Conservation (phyloP, 1,284 basidiomycete genomes). For the Leccinum laetum region DNA sequence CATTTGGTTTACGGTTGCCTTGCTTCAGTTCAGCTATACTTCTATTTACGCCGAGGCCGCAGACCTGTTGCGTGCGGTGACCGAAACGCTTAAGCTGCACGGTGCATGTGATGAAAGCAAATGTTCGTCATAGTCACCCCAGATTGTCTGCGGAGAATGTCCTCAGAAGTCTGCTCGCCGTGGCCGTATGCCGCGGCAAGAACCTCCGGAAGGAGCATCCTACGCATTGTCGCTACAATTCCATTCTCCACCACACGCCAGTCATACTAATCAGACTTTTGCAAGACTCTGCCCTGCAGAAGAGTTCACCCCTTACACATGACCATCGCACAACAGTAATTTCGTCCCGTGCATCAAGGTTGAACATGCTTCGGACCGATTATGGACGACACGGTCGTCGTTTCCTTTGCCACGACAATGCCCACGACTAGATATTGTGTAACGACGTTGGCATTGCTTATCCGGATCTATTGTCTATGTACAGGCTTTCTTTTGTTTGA, state of each 20-base stretch:
- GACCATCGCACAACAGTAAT: slow-evolving; percentile 45
- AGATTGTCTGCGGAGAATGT: too few species aligned
- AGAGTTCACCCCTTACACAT: slow-evolving; percentile 40
- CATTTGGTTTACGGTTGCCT: slow-evolving; percentile 66
- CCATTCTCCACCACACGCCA: slow-evolving; percentile 62
- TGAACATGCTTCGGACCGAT: slow-evolving; percentile 54
- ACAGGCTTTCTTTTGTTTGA: slow-evolving; percentile 34
- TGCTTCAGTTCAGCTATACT: slow-evolving; percentile 63
- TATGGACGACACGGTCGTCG: slow-evolving; percentile 62
- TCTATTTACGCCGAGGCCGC: slow-evolving; percentile 75
- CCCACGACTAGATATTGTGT: slow-evolving; percentile 78
- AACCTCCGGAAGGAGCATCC: slow-evolving; percentile 37
- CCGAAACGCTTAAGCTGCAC: slow-evolving; percentile 67
- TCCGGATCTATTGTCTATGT: slow-evolving; percentile 77
- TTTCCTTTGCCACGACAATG: slow-evolving; percentile 79
- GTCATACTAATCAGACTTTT: slow-evolving; percentile 58
- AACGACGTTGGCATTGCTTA: slow-evolving; percentile 68
- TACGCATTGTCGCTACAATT: slow-evolving; percentile 64
- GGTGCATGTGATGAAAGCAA: slow-evolving; percentile 51
- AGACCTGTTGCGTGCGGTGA: slow-evolving; percentile 59
- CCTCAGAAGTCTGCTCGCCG: too few species aligned
- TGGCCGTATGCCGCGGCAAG: slow-evolving; percentile 33
- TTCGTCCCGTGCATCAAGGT: slow-evolving; percentile 30
- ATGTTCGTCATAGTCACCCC: too few species aligned
- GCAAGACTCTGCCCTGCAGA: slow-evolving; percentile 56